A percentile compares a stretch with the other conserved stretches of the same genome.
Evolutionary conservation across 495 filamentous ascomycete species (phyloP).

Genomic region (Penicillium malachiteum): DNA sequence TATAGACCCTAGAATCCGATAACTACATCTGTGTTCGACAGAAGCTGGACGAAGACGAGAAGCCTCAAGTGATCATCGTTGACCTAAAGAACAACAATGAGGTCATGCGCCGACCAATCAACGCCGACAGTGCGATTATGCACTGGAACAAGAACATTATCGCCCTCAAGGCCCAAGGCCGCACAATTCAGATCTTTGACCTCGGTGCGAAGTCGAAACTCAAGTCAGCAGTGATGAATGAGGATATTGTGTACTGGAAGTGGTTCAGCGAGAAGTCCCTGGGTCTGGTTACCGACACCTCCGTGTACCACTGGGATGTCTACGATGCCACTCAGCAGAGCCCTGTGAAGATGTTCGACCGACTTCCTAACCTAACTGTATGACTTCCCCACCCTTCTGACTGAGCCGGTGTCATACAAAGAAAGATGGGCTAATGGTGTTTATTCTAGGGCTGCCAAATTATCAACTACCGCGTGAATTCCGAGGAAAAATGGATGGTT

Average conservation of each 20-base stretch:
- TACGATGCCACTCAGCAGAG: slow-evolving; percentile 73
- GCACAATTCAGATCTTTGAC: slow-evolving; percentile 98
- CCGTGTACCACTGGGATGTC: slow-evolving; percentile 97
- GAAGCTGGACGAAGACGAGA: slow-evolving; percentile 73
- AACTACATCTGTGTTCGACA: slow-evolving; percentile 93
- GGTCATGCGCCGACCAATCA: slow-evolving; percentile 90
- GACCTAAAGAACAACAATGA: slow-evolving; percentile 94
- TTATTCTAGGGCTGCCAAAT: slow-evolving; percentile 81
- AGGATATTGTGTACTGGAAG: slow-evolving; percentile 98
- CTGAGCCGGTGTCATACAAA: background rate
- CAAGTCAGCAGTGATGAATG: slow-evolving; percentile 91
- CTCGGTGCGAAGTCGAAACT: slow-evolving; percentile 85
- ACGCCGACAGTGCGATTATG: slow-evolving; percentile 99
- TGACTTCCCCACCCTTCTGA: slow-evolving; percentile 25
- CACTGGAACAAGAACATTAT: slow-evolving; percentile 96
- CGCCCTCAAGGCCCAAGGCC: slow-evolving; percentile 84
- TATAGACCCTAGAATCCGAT: slow-evolving; percentile 95
- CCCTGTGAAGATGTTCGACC: slow-evolving; percentile 88
- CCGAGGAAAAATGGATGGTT: slow-evolving; percentile 97
- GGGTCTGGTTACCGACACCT: slow-evolving; percentile 83
- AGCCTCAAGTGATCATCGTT: slow-evolving; percentile 93
- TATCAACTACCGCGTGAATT: slow-evolving; percentile 97
- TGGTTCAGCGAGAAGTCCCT: slow-evolving; percentile 89
- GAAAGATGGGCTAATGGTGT: slow-evolving; percentile 13
- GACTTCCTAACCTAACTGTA: slow-evolving; percentile 84